A percentile compares a stretch with the other conserved stretches of the same genome.
Evolutionary conservation across 768 basidiomycete genomes (phyloP).

Genomic region (Rhodotorula graminis): DNA sequence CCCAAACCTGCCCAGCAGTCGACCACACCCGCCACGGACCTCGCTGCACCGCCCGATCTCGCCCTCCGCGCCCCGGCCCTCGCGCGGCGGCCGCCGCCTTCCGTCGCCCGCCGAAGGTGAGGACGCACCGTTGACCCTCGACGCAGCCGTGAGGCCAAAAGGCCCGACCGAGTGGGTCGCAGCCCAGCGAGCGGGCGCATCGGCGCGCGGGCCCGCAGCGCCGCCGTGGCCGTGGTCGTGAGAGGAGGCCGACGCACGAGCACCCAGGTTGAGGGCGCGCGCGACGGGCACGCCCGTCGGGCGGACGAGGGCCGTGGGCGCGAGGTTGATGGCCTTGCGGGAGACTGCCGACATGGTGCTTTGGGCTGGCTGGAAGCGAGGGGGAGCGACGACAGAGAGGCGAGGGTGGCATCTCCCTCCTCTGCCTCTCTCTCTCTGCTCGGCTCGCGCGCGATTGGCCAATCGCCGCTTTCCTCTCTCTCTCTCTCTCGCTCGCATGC

Average conservation of each 20-base stretch:
- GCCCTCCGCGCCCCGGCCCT: no score
- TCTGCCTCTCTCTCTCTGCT: no score
- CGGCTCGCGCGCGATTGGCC: no score
- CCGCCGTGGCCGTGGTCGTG: constrained; percentile 46
- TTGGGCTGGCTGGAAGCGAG: background rate
- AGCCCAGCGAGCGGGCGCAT: constrained; percentile 57
- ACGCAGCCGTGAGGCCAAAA: constrained; percentile 59
- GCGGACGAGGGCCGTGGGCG: constrained; percentile 72
- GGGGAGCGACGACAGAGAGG: background rate
- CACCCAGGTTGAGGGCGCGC: constrained; percentile 67
- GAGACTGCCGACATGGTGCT: constrained; percentile 2
- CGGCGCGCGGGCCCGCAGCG: constrained; percentile 55
- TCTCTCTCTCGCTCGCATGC: background rate
- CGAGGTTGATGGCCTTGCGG: constrained; percentile 66
- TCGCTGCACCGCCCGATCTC: no score
- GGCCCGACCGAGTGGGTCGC: constrained; percentile 44
- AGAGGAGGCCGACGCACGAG: constrained; percentile 49
- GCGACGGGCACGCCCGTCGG: constrained; percentile 74
- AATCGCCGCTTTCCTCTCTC: no score
- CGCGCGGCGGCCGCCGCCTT: background rate
- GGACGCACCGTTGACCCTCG: constrained; percentile 62
- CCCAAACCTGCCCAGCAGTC: no score
- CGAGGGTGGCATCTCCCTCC: background rate
- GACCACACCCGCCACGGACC: no score
- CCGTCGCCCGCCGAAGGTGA: background rate